Conservation (phyloP, 495 filamentous ascomycete genomes). For the Penicillium steckii region DNA sequence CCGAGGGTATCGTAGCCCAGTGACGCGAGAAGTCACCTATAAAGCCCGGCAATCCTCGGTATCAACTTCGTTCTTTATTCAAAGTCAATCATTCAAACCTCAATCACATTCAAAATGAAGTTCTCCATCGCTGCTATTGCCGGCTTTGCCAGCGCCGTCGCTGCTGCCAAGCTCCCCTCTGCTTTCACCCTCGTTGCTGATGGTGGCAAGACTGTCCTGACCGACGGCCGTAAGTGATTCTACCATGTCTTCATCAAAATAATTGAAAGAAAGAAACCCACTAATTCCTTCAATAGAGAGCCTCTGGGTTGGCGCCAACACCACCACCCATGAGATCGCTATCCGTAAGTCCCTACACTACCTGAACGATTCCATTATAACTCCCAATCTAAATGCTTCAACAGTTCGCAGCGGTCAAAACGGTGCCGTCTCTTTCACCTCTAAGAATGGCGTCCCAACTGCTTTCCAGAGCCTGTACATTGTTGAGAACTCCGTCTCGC, state of each 20-base stretch:
- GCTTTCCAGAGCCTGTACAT: slow-evolving; percentile 34
- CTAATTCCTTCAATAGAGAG: slow-evolving; percentile 9
- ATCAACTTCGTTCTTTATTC: neutral
- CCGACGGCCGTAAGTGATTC: slow-evolving; percentile 28
- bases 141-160: slow-evolving; percentile 24
- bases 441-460: slow-evolving; percentile 21
- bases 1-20: neutral
- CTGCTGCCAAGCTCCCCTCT: slow-evolving; percentile 27
- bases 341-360: slow-evolving; percentile 22
- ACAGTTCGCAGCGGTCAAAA: slow-evolving; percentile 14
- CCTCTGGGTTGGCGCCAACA: slow-evolving; percentile 25
- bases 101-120: slow-evolving; percentile 25
- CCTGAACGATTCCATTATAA: too few species aligned
- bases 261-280: neutral
- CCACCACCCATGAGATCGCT: slow-evolving; percentile 20
- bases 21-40: slow-evolving; percentile 2
- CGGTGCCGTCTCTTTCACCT: slow-evolving; percentile 26
- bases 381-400: slow-evolving; percentile 1
- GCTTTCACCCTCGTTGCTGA: slow-evolving; percentile 35
- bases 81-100: neutral
- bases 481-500: slow-evolving; percentile 20
- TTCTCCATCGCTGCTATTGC: slow-evolving; percentile 29
- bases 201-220: slow-evolving; percentile 30
- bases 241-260: neutral
- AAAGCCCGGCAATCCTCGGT: neutral